These are phyloP conservation scores for Neurospora cerealis DNA, from an alignment of 495 filamentous ascomycete genomes.

Conservation along the genomic window DNA sequence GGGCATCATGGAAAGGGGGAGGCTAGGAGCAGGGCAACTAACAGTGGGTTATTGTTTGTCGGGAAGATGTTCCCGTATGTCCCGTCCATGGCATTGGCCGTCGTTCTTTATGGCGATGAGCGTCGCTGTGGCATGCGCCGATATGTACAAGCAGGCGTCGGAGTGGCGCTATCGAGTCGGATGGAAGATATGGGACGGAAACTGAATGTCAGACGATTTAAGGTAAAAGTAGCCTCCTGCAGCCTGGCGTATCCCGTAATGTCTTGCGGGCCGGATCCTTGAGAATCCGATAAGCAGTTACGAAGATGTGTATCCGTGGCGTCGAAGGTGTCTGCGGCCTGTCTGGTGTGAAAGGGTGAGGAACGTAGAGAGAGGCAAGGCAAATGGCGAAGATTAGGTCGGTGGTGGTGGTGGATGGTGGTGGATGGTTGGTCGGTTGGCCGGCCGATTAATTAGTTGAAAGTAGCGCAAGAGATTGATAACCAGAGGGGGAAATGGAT, in stretches of 20 bases:
- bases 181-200: background rate
- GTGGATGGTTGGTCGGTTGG: background rate
- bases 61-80: constrained; percentile 25
- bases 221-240: background rate
- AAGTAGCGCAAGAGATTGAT: background rate
- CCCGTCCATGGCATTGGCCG: constrained; percentile 18
- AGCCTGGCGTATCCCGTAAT: background rate
- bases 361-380: background rate
- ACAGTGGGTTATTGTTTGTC: constrained; percentile 3
- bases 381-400: background rate
- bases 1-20: background rate
- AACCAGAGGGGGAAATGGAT: background rate
- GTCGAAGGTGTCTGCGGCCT: background rate
- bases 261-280: background rate
- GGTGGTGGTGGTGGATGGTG: background rate
- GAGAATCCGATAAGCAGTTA: background rate
- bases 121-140: background rate
- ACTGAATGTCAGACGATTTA: background rate
- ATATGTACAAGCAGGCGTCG: background rate
- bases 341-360: background rate
- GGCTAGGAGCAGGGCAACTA: background rate
- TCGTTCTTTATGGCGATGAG: background rate
- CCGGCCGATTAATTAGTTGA: background rate
- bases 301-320: background rate
- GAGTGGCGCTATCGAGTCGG: background rate